A percentile compares a stretch with the other conserved stretches of the same genome.
Conservation (phyloP, 1,284 basidiomycete genomes). For the Moniliella sp. region DNA sequence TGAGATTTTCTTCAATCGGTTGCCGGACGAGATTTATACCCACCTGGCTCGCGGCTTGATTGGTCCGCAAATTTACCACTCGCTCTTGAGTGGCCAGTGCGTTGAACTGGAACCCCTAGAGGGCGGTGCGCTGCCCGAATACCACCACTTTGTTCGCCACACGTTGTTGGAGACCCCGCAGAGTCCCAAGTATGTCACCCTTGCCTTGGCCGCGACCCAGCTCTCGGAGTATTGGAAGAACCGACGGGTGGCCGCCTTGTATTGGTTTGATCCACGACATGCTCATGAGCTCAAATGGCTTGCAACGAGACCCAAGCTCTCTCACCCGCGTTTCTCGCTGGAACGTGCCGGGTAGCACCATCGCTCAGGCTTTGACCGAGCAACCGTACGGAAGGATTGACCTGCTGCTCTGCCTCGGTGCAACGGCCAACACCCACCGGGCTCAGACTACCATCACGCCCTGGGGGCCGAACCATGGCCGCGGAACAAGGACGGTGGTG, state of each 20-base stretch:
- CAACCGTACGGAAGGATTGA: constrained; percentile 97
- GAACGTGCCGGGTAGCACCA: constrained; percentile 64
- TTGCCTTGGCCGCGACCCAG: constrained; percentile 34
- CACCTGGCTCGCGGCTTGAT: constrained; percentile 80
- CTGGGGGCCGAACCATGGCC: constrained; percentile 1
- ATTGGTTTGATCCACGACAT: no score
- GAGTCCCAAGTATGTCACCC: constrained; percentile 66
- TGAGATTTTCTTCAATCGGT: constrained; percentile 77
- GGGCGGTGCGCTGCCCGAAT: constrained; percentile 82
- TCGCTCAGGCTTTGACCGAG: constrained; percentile 81
- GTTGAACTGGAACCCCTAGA: constrained; percentile 73
- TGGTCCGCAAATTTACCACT: constrained; percentile 64
- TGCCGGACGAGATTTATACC: constrained; percentile 90
- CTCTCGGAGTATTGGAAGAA: constrained; percentile 10
- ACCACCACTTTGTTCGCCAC: constrained; percentile 76
- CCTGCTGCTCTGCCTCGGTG: constrained; percentile 71
- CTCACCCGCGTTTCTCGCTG: constrained; percentile 73
- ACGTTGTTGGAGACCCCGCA: constrained; percentile 73
- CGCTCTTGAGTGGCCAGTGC: constrained; percentile 61
- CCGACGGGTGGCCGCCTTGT: constrained; percentile 21
- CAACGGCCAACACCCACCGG: constrained; percentile 40
- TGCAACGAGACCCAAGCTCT: constrained; percentile 59
- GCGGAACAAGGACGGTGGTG: constrained; percentile 89
- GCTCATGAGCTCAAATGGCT: no score
- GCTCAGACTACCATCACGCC: constrained; percentile 20